Evolutionary conservation across 2,329 filamentous ascomycete species (phyloP).

Genomic region (Trichoderma polysporum): DNA sequence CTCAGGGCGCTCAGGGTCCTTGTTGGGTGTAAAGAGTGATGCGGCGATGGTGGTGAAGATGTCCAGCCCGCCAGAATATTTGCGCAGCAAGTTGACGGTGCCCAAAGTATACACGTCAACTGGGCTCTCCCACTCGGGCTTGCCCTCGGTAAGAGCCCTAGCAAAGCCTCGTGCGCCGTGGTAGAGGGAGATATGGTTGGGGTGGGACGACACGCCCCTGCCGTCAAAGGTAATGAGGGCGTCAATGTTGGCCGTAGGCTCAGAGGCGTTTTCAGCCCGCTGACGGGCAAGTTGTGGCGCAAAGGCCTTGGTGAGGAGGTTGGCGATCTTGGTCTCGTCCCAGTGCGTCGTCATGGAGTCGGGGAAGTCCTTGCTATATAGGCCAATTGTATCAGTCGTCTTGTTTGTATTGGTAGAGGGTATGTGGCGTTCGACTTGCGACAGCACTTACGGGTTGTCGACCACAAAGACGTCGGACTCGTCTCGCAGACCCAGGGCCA

Average conservation of each 20-base stretch:
- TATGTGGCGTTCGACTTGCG: background rate
- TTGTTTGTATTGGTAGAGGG: background rate
- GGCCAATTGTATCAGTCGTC: background rate
- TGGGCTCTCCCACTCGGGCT: constrained; percentile 66
- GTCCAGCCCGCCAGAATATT: constrained; percentile 80
- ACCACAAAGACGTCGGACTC: constrained; percentile 83
- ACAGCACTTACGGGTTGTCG: constrained; percentile 63
- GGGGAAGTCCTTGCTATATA: constrained; percentile 61
- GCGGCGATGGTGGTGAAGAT: constrained; percentile 65
- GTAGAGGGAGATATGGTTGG: constrained; percentile 90
- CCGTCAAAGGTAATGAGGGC: constrained; percentile 86
- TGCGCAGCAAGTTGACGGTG: constrained; percentile 69
- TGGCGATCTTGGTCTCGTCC: constrained; percentile 68
- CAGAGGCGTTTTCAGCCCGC: constrained; percentile 32
- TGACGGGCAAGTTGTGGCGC: constrained; percentile 58
- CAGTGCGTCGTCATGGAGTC: constrained; percentile 85
- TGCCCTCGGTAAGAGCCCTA: constrained; percentile 60
- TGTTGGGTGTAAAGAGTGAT: constrained; percentile 47
- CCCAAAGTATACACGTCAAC: constrained; percentile 84
- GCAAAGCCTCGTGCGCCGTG: constrained; percentile 77
- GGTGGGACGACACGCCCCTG: constrained; percentile 80
- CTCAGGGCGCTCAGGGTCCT: constrained; percentile 44
- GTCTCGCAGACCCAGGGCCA: constrained; percentile 70
- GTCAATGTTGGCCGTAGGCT: constrained; percentile 63
- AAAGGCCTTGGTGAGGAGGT: constrained; percentile 71